Evolutionary conservation across 331 rosid genomes (phyloP), one percentile per base, ranked within the genome.

Genomic region (Spiraea crenata): DNA sequence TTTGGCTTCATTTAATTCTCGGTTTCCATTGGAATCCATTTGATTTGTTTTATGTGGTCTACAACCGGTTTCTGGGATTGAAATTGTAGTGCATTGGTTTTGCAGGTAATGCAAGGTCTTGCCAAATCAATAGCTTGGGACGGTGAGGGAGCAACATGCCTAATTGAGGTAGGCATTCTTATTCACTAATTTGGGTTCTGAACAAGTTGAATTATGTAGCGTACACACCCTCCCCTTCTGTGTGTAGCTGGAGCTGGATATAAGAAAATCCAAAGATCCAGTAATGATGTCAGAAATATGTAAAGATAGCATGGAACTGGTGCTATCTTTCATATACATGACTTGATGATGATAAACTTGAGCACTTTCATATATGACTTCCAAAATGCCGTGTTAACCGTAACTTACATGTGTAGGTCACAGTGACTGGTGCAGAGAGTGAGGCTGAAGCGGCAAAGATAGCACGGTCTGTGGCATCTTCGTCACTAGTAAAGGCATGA

Each of bases 61-160:
- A 15, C 13, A 12, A n/a, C 9, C 45, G 9, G 47, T 34, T 71
- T 68, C 39, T 63, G 40, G 31, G 38, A 74, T 57, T 11, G 34
- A 40, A 39, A 76, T 67, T 71, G 16, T 72, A 17, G 63, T 31
- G 44, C 44, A 48, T 63, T 55, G 20, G 41, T 72, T 66, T 81
- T 68, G 31, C 77, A 91, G 99, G 91, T 91, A 68, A 95, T 91
- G 99, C 96, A 95, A 89, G 95, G 99, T 81, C 99, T 95, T 71
- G 99, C 96, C 57, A 95, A 91, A 83, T 95, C 97, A 47, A 81
- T 95, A 79, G 96, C 97, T 71, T 95, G 96, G 96, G 99, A 91
- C 75, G 99, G 99, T 74, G 97, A 95, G 83, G 97, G 99, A 65
- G 99, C 99, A 70, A 95, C 99, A 15, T 95, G 97, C 85, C 90